These are phyloP conservation scores for Fraxinus platypoda DNA, from an alignment of 305 asterid genomes.

Conservation along the genomic window DNA sequence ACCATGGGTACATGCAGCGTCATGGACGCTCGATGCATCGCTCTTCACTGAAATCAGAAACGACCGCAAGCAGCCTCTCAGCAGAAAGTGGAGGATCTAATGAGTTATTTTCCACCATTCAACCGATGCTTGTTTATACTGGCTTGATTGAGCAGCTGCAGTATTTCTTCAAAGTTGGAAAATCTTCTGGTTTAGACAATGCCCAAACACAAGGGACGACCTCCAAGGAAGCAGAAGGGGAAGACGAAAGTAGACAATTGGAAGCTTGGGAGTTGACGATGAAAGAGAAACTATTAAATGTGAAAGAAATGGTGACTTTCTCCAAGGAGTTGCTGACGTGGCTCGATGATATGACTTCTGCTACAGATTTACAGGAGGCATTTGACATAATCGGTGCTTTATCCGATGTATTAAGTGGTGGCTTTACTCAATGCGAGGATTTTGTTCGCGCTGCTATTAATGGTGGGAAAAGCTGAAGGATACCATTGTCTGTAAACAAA, in stretches of 20 bases:
- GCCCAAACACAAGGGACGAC: conserved; percentile 23
- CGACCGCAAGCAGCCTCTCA: conserved; percentile 29
- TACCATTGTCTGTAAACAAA: neutral
- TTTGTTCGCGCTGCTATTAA: conserved; percentile 77
- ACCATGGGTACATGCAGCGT: conserved; percentile 90
- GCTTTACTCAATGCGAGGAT: conserved; percentile 61
- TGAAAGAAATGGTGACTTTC: conserved; percentile 75
- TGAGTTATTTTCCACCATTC: conserved; percentile 65
- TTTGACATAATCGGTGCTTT: conserved; percentile 78
- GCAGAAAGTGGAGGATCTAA: conserved; percentile 41
- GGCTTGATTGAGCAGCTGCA: conserved; percentile 98
- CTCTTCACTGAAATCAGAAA: conserved; percentile 38
- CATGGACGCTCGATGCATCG: conserved; percentile 60
- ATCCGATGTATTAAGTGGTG: conserved; percentile 67
- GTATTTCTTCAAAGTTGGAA: conserved; percentile 65
- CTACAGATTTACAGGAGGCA: conserved; percentile 81
- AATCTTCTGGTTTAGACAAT: conserved; percentile 32
- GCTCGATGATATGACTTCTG: conserved; percentile 80
- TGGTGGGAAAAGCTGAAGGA: conserved; percentile 44
- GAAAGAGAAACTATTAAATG: conserved; percentile 72
- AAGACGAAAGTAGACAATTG: conserved; percentile 54
- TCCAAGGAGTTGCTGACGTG: conserved; percentile 82
- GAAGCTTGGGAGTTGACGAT: conserved; percentile 86
- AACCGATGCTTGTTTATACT: conserved; percentile 90
- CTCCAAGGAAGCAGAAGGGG: conserved; percentile 38